phyloP scores from a whole-genome alignment of 225 moss, liverwort and hornwort species.

The Bryoerythrophyllum caledonicum region DNA sequence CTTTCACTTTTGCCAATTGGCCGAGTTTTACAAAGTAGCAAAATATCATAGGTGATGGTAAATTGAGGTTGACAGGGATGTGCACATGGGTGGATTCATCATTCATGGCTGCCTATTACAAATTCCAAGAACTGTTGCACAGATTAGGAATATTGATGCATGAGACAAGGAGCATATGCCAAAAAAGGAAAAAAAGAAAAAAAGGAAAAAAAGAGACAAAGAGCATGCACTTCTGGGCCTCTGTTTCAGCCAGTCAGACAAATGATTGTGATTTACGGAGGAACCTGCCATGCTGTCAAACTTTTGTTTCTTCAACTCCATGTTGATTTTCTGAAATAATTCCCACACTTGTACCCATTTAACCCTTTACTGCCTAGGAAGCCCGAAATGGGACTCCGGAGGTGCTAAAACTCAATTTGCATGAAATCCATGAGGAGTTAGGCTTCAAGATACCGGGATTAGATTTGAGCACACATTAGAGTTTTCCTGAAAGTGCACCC shows the following conservation, averaged over 20 bases:
- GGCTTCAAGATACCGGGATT: too few species aligned
- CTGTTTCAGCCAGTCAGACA: not conserved
- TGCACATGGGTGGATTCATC: conserved; percentile 1
- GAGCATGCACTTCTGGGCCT: conserved; percentile 4
- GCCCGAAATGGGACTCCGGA: too few species aligned
- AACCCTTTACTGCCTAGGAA: too few species aligned
- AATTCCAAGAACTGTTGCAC: not conserved
- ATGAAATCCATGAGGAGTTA: too few species aligned
- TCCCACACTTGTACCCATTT: too few species aligned
- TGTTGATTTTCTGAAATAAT: not conserved
- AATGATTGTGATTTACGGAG: not conserved
- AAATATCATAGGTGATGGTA: not conserved
- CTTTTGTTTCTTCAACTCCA: not conserved
- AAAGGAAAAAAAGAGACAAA: too few species aligned
- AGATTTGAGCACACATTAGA: too few species aligned
- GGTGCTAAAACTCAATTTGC: too few species aligned
- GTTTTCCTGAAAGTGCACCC: too few species aligned
- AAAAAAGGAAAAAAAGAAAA: too few species aligned
- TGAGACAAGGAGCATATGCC: not conserved
- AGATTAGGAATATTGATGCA: conserved; percentile 21
- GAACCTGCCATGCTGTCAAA: not conserved
- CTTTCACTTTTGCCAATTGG: not conserved
- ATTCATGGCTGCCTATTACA: not conserved
- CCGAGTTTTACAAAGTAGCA: not conserved
- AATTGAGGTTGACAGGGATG: not conserved